A percentile compares a stretch with the other conserved stretches of the same genome.
Conservation (phyloP, 192 early-diverging fungal genomes). For the Entomortierella beljakovae region DNA sequence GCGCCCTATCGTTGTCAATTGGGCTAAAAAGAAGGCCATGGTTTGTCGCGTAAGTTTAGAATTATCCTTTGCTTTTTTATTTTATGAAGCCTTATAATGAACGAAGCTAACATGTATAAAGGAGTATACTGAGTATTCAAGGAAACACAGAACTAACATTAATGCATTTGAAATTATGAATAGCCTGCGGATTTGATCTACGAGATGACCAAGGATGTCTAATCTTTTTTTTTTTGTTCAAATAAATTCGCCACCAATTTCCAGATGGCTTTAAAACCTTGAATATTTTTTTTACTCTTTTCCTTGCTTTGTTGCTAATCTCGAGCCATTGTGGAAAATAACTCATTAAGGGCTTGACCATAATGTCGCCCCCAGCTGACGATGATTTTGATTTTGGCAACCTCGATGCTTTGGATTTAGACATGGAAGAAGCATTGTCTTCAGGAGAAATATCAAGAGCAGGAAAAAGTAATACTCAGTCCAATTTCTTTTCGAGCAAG, state of each 20-base stretch:
- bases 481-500: background rate
- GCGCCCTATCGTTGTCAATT: slow-evolving; percentile 42
- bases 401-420: slow-evolving; percentile 19
- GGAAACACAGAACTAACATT: background rate
- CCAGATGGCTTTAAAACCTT: too few relatives aligned
- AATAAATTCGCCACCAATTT: slow-evolving; percentile 1
- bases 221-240: background rate
- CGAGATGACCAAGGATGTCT: slow-evolving; percentile 24
- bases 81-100: background rate
- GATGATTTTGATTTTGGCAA: slow-evolving; percentile 38
- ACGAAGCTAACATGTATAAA: background rate
- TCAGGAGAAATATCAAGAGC: too few relatives aligned
- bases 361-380: slow-evolving; percentile 22
- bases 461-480: background rate
- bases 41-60: slow-evolving; percentile 41
- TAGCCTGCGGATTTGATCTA: slow-evolving; percentile 28
- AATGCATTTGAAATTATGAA: background rate
- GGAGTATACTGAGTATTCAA: too few relatives aligned
- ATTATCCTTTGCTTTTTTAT: background rate
- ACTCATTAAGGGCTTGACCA: slow-evolving; percentile 3
- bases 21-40: slow-evolving; percentile 34
- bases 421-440: slow-evolving; percentile 20
- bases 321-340: too few relatives aligned
- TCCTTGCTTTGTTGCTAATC: too few relatives aligned
- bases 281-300: too few relatives aligned